Base-by-base conservation (phyloP, 192 early-diverging fungal genomes). In the Backusella macrospora region DNA sequence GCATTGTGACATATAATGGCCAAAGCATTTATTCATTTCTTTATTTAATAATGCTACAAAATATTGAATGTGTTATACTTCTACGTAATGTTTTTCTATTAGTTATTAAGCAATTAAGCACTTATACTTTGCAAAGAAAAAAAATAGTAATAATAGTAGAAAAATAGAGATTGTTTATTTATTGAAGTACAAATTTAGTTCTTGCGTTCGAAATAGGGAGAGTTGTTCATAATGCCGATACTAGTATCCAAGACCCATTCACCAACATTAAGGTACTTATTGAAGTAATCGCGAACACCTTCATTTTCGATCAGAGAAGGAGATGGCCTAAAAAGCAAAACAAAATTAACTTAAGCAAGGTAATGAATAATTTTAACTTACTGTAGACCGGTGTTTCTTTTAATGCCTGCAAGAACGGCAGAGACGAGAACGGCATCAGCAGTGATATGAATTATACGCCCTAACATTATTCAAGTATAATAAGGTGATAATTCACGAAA, bases 401-500 rank as follows among this genome's bases (percentile, higher is more conserved):
- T 88, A 73, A 86, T 87, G 29, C 89, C 90, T 48, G 85, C 86
- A 46, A 87, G 82, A 37, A 90, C 86, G 16, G 89, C 84, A 42
- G 89, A 89, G 59, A 90, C 75, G 23, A 90, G 78, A 40, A 88
- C 77, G 55, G 86, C 87, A 73, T 90, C 85, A 70, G 83, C 87
- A 23, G 88, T 82, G 70, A 85, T 72, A 76, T 90, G 87, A 44
- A 86, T 70, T 39, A 88, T n/a, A 71, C 79, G 79, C 18, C 81
- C 78, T 68, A 85, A 72, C 83, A 89, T 86, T 59, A 23, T 26
- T 26, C 23, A 3, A 59, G 13, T 59, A 12, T 59, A 23, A 6
- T 55, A 18, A 18, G 8, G n/a, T 49, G 16, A 23, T 10, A 23
- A 26, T 52, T 52, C 26, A 59, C 21, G 18, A 59, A 59, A 26